These are phyloP conservation scores for Oryza punctata DNA, from an alignment of 176 grass and related monocot genomes.

Conservation along the genomic window DNA sequence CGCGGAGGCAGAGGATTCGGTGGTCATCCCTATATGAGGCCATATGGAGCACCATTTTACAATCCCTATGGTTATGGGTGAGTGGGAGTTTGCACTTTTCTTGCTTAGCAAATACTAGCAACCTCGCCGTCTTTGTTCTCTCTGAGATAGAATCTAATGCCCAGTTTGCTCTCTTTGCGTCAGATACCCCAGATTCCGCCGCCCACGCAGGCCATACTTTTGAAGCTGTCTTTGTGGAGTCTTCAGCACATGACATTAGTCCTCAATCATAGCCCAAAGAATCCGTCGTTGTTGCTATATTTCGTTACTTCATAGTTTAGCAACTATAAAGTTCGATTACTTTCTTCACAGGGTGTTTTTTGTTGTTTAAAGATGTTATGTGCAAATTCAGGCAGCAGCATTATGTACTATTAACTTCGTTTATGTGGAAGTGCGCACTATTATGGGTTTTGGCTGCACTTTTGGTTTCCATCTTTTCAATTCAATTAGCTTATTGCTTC, in stretches of 20 bases:
- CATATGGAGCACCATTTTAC: conserved; percentile 59
- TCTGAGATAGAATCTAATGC: not conserved
- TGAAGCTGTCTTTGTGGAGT: conserved; percentile 28
- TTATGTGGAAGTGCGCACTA: not conserved
- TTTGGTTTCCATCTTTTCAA: not conserved
- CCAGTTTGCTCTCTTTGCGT: not conserved
- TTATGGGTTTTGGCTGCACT: not conserved
- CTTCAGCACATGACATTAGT: not conserved
- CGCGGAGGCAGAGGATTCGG: conserved; percentile 53
- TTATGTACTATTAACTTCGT: conserved; percentile 32
- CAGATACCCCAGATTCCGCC: conserved; percentile 67
- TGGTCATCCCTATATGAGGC: conserved; percentile 64
- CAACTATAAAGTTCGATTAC: not conserved
- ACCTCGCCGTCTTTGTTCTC: not conserved
- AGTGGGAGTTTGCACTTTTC: conserved; percentile 40
- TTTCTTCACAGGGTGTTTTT: not conserved
- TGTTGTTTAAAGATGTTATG: not conserved
- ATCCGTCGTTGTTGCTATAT: not conserved
- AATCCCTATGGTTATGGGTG: conserved; percentile 77
- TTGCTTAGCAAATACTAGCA: not conserved
- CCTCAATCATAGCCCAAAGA: not conserved
- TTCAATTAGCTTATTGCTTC: not conserved
- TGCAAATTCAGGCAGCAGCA: not conserved
- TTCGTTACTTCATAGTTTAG: conserved; percentile 19
- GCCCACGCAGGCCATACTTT: conserved; percentile 56